These are phyloP conservation scores for Elaeis guineensis DNA, from an alignment of 176 grass and related monocot species.

Conservation along the genomic window DNA sequence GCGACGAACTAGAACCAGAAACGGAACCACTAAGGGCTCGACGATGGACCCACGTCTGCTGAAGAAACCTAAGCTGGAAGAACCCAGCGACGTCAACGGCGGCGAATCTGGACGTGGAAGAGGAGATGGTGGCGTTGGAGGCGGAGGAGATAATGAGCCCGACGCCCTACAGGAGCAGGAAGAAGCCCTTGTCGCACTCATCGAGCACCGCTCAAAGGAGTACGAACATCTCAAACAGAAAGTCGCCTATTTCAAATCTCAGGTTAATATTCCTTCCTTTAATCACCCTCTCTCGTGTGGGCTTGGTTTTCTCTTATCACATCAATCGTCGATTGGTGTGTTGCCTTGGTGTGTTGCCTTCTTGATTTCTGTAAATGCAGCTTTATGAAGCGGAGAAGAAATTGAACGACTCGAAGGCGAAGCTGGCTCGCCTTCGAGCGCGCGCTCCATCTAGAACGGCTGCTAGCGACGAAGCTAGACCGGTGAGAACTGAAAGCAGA, in stretches of 20 bases:
- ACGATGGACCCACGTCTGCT: conserved; percentile 26
- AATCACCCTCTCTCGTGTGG: neutral
- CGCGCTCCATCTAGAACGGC: neutral
- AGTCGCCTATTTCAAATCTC: conserved; percentile 15
- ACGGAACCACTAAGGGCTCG: too few relatives aligned
- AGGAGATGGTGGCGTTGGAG: neutral
- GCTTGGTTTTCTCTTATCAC: neutral
- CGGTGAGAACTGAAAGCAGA: conserved; percentile 7
- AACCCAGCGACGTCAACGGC: conserved; percentile 6
- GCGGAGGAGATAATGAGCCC: neutral
- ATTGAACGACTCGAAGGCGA: conserved; percentile 36
- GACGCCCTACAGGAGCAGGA: conserved; percentile 15
- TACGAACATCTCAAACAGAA: conserved; percentile 23
- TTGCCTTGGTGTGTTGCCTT: neutral
- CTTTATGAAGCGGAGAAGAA: conserved; percentile 48
- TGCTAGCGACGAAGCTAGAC: neutral
- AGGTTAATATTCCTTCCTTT: neutral
- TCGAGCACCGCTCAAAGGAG: conserved; percentile 34
- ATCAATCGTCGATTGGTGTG: neutral
- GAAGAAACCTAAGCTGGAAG: conserved; percentile 53
- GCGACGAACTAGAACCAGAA: too few relatives aligned
- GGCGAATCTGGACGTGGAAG: neutral
- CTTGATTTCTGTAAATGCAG: conserved; percentile 20
- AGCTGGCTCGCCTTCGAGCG: conserved; percentile 26
- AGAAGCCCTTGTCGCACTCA: conserved; percentile 30